Evolutionary conservation across 805 yeast genomes (phyloP), one percentile per base, ranked within the genome.

Genomic region (Yarrowia yakushimensis): DNA sequence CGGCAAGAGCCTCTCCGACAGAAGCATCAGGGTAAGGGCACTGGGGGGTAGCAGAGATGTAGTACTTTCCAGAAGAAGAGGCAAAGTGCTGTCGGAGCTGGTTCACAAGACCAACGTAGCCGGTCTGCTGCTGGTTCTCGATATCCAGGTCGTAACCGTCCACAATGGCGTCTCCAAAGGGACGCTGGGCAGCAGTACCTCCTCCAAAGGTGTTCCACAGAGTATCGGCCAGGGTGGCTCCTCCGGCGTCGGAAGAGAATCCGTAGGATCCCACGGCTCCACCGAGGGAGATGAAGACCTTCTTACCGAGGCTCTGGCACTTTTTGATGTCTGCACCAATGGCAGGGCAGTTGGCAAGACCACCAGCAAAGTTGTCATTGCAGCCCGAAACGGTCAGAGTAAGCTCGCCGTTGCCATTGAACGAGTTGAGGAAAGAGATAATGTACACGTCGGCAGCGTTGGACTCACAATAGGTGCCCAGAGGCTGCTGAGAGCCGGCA

Each of bases 261-360:
- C 85, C 85, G 67, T 82, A 82, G 12, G 74, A 63, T 7, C 84
- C 84, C n/a, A 75, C 64, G 11, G 82, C 81, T 63, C 86, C 86
- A 13, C 77, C 78, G 11, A 90, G 71, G 0, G 96, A 90, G 9
- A 90, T 75, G 52, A 90, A 69, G 6, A 90, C 85, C 67, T 83
- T 85, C 67, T 87, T 88, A 43, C 96, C 96, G 22, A 76, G 68
- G 2, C 75, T 67, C 74, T 90, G 97, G 75, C 97, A 90, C 3
- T 84, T 80, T 63, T 77, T 69, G 66, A 90, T 90, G 68, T 87
- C 94, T 22, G 78, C 59, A 57, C 79, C 88, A 63, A 76, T 79
- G 66, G 70, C 64, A 30, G 78, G 71, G 68, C 85, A 82, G 60
- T 78, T 75, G 48, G 61, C 61, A 30, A 55, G 37, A 4, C 61